Evolutionary conservation across 345 rosid genomes (phyloP).

Genomic region (Passiflora organensis): DNA sequence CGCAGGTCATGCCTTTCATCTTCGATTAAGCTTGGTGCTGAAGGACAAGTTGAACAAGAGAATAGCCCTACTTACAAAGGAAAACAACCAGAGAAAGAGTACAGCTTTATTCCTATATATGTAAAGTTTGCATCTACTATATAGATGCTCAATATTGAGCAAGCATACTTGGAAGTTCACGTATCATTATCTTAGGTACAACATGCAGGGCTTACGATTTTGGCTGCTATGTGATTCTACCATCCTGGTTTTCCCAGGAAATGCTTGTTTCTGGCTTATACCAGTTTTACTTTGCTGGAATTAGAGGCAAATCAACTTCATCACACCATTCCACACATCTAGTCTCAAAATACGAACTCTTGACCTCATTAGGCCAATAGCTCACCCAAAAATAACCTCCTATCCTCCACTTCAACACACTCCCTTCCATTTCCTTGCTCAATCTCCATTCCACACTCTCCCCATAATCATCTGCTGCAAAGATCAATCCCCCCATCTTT

Average conservation of each 20-base stretch:
- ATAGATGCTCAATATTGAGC: too few species aligned
- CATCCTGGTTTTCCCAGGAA: too few species aligned
- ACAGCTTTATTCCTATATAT: too few species aligned
- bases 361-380: slow-evolving; percentile 57
- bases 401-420: slow-evolving; percentile 81
- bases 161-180: too few species aligned
- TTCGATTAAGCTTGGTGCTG: too few species aligned
- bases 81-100: too few species aligned
- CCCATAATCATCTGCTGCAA: slow-evolving; percentile 74
- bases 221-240: not conserved
- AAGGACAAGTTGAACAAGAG: too few species aligned
- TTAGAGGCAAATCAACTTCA: slow-evolving; percentile 79
- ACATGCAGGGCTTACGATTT: not conserved
- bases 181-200: not conserved
- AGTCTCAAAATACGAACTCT: slow-evolving; percentile 53
- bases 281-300: slow-evolving; percentile 27
- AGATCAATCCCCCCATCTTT: slow-evolving; percentile 69
- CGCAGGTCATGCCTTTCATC: too few species aligned
- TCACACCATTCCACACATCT: slow-evolving; percentile 84
- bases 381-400: slow-evolving; percentile 76
- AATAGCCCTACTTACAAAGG: too few species aligned
- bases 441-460: slow-evolving; percentile 69
- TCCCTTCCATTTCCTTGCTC: slow-evolving; percentile 87
- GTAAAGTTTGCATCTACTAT: too few species aligned
- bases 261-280: too few species aligned